These are phyloP conservation scores for Acanthamoeba sp. DNA, from an alignment of 208 protist genomes.

Conservation along the genomic window DNA sequence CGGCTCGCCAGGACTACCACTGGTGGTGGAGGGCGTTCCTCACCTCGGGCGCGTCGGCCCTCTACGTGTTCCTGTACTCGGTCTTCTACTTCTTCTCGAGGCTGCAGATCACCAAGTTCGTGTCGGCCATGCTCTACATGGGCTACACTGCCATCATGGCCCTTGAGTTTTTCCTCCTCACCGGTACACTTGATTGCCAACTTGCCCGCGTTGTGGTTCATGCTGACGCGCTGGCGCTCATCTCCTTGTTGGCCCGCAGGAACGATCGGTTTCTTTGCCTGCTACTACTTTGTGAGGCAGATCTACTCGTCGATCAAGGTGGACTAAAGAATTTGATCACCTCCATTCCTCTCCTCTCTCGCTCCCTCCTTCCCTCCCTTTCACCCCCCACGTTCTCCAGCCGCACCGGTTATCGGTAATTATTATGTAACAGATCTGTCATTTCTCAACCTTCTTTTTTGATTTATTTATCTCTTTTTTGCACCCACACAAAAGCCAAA, in stretches of 20 bases:
- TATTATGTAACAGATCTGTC: too few species aligned
- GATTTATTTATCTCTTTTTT: too few species aligned
- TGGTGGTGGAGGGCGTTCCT: conserved; percentile 99
- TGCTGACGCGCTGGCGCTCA: too few species aligned
- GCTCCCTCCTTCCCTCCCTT: too few species aligned
- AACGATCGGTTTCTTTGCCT: conserved; percentile 82
- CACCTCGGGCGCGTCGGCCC: conserved; percentile 91
- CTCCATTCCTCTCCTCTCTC: too few species aligned
- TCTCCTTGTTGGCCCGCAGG: neutral
- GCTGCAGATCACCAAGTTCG: conserved; percentile 87
- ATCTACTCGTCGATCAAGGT: conserved; percentile 84
- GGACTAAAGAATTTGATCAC: conserved; percentile 64
- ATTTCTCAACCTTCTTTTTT: too few species aligned
- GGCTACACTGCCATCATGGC: conserved; percentile 86
- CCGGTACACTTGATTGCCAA: too few species aligned
- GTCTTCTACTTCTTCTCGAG: conserved; percentile 93
- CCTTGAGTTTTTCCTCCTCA: conserved; percentile 85
- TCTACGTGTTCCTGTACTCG: conserved; percentile 96
- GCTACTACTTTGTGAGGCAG: conserved; percentile 80
- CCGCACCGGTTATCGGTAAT: too few species aligned
- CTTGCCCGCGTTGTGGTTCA: too few species aligned
- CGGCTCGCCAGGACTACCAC: conserved; percentile 94
- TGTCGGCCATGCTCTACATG: conserved; percentile 86
- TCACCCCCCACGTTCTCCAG: too few species aligned
- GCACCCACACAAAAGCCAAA: too few species aligned